These are phyloP conservation scores for Hypholoma sublateritium DNA, from an alignment of 768 basidiomycete species.

Conservation along the genomic window DNA sequence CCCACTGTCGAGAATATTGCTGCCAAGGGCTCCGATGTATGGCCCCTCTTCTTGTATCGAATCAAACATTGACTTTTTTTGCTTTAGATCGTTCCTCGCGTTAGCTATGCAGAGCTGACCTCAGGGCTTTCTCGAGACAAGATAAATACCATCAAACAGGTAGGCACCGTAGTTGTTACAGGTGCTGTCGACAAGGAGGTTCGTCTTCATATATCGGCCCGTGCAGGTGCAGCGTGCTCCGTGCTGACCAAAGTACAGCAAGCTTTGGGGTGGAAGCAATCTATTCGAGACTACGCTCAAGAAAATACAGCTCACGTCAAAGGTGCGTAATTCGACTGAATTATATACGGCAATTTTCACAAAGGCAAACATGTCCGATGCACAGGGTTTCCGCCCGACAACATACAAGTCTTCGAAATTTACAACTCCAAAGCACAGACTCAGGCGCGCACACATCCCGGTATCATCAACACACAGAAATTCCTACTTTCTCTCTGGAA, in stretches of 20 bases:
- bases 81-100: conserved; percentile 49
- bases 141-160: conserved; percentile 42
- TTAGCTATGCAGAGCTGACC: conserved; percentile 44
- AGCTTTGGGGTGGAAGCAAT: conserved; percentile 58
- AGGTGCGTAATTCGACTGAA: conserved; percentile 30
- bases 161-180: conserved; percentile 56
- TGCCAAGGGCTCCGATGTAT: conserved; percentile 44
- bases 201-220: conserved; percentile 14
- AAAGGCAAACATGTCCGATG: neutral
- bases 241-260: conserved; percentile 33
- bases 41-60: conserved; percentile 7
- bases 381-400: conserved; percentile 62
- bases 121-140: conserved; percentile 47
- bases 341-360: no score
- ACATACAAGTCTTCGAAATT: conserved; percentile 73
- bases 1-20: conserved; percentile 47
- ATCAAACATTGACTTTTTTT: neutral
- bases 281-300: conserved; percentile 53
- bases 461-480: conserved; percentile 54
- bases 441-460: conserved; percentile 65
- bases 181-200: conserved; percentile 58
- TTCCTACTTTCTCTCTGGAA: conserved; percentile 63
- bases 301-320: conserved; percentile 45
- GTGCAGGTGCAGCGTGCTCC: conserved; percentile 1
- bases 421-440: conserved; percentile 70